Conservation (phyloP, 371 early-diverging fungal genomes). For the Basidiobolus meristosporus region DNA sequence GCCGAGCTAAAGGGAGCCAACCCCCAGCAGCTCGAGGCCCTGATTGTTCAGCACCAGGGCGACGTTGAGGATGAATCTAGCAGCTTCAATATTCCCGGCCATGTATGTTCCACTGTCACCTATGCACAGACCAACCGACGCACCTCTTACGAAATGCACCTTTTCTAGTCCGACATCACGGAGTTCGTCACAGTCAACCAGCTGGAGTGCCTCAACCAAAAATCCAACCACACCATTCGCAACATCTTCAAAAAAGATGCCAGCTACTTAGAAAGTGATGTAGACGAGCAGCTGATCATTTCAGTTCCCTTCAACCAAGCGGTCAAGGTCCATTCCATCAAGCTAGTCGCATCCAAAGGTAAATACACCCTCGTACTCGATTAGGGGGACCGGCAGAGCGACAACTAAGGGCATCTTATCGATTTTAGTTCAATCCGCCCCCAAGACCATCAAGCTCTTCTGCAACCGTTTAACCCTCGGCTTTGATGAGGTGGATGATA, state of each 20-base stretch:
- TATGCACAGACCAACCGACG: conserved; percentile 1
- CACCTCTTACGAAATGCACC: conserved; percentile 5
- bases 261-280: conserved; percentile 62
- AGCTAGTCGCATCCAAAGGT: conserved; percentile 33
- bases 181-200: conserved; percentile 48
- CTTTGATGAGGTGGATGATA: conserved; percentile 70
- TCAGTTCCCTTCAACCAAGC: conserved; percentile 75
- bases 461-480: conserved; percentile 59
- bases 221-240: conserved; percentile 42
- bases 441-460: conserved; percentile 68
- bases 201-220: conserved; percentile 76
- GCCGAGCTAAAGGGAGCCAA: conserved; percentile 57
- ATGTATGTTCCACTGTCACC: conserved; percentile 14
- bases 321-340: conserved; percentile 76
- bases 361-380: too few species aligned
- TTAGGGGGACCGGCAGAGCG: too few species aligned
- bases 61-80: conserved; percentile 13
- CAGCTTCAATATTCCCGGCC: conserved; percentile 17
- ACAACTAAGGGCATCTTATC: too few species aligned
- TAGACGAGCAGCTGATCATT: conserved; percentile 84
- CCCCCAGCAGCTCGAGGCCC: conserved; percentile 11
- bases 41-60: conserved; percentile 33
- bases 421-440: conserved; percentile 28
- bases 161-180: conserved; percentile 33
- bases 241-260: conserved; percentile 56